Conservation (phyloP, 2,329 filamentous ascomycete species). For the Ambrosiella xylebori region DNA sequence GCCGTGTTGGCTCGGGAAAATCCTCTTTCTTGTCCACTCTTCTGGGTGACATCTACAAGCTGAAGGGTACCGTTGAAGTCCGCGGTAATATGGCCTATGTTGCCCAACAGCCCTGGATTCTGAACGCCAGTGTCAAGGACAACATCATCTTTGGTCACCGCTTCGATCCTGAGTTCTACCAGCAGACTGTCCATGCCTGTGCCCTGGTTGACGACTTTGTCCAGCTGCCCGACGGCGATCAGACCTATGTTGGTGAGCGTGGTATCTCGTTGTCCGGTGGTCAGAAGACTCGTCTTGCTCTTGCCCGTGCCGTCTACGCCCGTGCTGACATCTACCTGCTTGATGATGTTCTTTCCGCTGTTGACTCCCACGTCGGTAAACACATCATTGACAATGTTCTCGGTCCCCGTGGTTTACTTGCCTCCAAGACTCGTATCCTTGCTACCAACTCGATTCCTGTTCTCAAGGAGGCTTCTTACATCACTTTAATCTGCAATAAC, state of each 20-base stretch:
- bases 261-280: conserved; percentile 92
- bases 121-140: conserved; percentile 93
- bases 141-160: conserved; percentile 95
- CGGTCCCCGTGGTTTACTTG: conserved; percentile 65
- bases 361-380: conserved; percentile 93
- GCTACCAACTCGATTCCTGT: conserved; percentile 93
- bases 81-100: conserved; percentile 79
- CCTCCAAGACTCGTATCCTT: conserved; percentile 74
- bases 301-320: conserved; percentile 89
- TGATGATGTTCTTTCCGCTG: conserved; percentile 86
- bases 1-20: conserved; percentile 86
- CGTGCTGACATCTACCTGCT: conserved; percentile 91
- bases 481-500: conserved; percentile 68
- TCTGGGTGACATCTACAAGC: conserved; percentile 82
- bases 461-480: conserved; percentile 73
- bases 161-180: conserved; percentile 87
- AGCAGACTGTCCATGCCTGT: conserved; percentile 80
- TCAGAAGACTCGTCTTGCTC: conserved; percentile 82
- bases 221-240: conserved; percentile 84
- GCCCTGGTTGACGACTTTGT: conserved; percentile 81
- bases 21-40: conserved; percentile 81
- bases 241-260: conserved; percentile 90
- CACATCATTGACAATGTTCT: conserved; percentile 92
- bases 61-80: conserved; percentile 65
- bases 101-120: conserved; percentile 84